phyloP scores from a whole-genome alignment of 2,329 filamentous ascomycete species.

The Colletotrichum musae region DNA sequence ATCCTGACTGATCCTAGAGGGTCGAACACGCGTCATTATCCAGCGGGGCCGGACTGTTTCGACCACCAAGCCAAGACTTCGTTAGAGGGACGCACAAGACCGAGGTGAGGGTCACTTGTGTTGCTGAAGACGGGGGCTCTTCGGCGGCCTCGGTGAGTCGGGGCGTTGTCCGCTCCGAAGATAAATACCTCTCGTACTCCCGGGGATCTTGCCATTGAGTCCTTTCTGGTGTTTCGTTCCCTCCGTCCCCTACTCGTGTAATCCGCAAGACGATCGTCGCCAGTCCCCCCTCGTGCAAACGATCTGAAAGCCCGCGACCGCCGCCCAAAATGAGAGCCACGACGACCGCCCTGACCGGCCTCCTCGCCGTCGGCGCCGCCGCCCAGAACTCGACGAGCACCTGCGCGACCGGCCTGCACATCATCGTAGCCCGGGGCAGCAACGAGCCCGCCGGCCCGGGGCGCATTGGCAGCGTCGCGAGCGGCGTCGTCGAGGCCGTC shows the following conservation, averaged over 20 bases:
- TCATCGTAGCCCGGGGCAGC: conserved; percentile 58
- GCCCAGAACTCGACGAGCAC: conserved; percentile 42
- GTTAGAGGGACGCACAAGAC: no score
- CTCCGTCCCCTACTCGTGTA: not conserved
- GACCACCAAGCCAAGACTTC: not conserved
- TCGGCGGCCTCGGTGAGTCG: conserved; percentile 1
- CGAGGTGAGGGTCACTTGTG: not conserved
- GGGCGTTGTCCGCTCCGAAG: conserved; percentile 11
- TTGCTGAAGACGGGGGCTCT: not conserved
- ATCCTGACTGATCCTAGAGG: not conserved
- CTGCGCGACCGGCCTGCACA: conserved; percentile 56
- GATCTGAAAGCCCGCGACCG: not conserved
- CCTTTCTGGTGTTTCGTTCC: not conserved
- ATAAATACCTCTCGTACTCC: conserved; percentile 26
- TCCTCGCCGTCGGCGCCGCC: conserved; percentile 45
- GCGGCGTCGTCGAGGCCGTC: conserved; percentile 50
- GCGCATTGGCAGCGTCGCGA: conserved; percentile 50
- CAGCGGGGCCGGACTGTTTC: not conserved
- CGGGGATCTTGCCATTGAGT: not conserved
- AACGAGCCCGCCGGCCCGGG: conserved; percentile 53
- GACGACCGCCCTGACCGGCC: conserved; percentile 41
- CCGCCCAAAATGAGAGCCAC: conserved; percentile 19
- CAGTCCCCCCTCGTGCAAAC: not conserved
- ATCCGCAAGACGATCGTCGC: not conserved
- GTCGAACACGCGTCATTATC: conserved; percentile 2